Conservation (phyloP, 257 asterid genomes). For the Jasminum sambac region DNA sequence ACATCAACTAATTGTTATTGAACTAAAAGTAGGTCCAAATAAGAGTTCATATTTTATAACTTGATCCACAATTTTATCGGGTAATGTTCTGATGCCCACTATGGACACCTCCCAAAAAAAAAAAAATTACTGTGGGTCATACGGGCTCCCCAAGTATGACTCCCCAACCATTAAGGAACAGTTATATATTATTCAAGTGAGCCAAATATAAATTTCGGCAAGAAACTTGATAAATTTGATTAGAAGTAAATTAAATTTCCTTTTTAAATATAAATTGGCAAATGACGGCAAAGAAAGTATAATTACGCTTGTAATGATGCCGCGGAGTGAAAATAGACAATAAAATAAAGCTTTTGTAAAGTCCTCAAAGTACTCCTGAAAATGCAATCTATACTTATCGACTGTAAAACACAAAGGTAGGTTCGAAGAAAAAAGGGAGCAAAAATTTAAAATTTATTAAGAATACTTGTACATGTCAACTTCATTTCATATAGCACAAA, state of each 20-base stretch:
- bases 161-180: too few species aligned
- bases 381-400: conserved; percentile 21
- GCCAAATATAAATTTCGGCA: not conserved
- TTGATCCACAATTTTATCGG: too few species aligned
- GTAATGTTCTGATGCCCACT: too few species aligned
- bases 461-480: conserved; percentile 43
- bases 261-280: not conserved
- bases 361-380: conserved; percentile 97
- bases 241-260: not conserved
- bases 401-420: too few species aligned
- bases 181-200: too few species aligned
- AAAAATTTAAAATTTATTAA: conserved; percentile 10
- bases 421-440: conserved; percentile 11
- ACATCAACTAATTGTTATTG: too few species aligned
- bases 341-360: conserved; percentile 90
- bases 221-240: not conserved
- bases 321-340: conserved; percentile 90
- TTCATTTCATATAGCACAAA: conserved; percentile 75
- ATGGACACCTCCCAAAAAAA: too few species aligned
- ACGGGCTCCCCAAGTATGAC: too few species aligned
- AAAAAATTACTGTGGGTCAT: too few species aligned
- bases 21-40: too few species aligned
- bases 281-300: too few species aligned
- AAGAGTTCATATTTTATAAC: too few species aligned
- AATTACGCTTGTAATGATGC: conserved; percentile 79